Percentiles rank a stretch among this genome's conserved stretches.
Conservation (phyloP, 2,329 filamentous ascomycete species). For the Dendryphion nanum region DNA sequence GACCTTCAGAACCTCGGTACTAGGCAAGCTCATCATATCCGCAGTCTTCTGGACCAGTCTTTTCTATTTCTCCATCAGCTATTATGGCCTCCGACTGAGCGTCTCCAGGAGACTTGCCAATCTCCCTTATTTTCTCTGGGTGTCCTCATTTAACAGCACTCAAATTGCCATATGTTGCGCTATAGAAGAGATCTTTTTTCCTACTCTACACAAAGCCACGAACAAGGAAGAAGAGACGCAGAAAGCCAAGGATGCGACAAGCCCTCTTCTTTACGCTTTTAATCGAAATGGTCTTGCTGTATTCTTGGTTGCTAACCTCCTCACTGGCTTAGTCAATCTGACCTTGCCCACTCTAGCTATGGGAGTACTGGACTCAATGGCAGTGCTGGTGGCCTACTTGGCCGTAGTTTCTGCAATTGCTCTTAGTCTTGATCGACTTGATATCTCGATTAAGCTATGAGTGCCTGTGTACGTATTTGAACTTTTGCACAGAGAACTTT, state of each 20-base stretch:
- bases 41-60: slow-evolving; percentile 66
- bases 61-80: slow-evolving; percentile 68
- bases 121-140: slow-evolving; percentile 89
- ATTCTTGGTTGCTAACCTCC: slow-evolving; percentile 83
- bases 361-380: slow-evolving; percentile 64
- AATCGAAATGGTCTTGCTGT: slow-evolving; percentile 85
- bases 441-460: slow-evolving; percentile 70
- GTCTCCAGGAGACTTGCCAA: slow-evolving; percentile 92
- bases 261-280: slow-evolving; percentile 74
- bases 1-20: slow-evolving; percentile 55
- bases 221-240: slow-evolving; percentile 59
- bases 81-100: slow-evolving; percentile 62
- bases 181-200: slow-evolving; percentile 77
- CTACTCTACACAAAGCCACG: slow-evolving; percentile 61
- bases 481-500: no score
- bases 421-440: slow-evolving; percentile 61
- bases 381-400: slow-evolving; percentile 72
- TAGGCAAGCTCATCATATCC: slow-evolving; percentile 65
- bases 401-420: slow-evolving; percentile 66
- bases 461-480: no score
- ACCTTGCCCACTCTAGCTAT: slow-evolving; percentile 78
- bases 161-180: slow-evolving; percentile 77
- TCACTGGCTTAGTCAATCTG: slow-evolving; percentile 89
- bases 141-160: slow-evolving; percentile 84
- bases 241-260: slow-evolving; percentile 69